A percentile compares a stretch with the other conserved stretches of the same genome.
Evolutionary conservation across 2,329 filamentous ascomycete species (phyloP).

Genomic region (Curvularia eragrostidis): DNA sequence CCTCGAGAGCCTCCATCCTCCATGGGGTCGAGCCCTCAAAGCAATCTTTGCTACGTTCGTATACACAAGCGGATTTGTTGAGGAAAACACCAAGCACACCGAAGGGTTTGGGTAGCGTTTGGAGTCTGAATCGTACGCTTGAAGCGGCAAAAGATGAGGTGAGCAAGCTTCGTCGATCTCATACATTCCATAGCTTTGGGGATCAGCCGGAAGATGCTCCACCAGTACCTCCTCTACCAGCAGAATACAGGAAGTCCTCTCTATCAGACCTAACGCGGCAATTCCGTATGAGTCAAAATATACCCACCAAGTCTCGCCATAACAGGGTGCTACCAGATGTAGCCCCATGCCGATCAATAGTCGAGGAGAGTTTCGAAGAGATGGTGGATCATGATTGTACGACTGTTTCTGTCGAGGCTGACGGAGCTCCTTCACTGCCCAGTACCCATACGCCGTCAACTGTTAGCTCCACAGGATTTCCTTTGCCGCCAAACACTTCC

Average conservation of each 20-base stretch:
- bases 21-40: background rate
- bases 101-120: slow-evolving; percentile 28
- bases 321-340: slow-evolving; percentile 5
- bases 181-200: slow-evolving; percentile 37
- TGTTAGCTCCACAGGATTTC: slow-evolving; percentile 1
- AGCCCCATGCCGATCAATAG: slow-evolving; percentile 13
- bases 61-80: slow-evolving; percentile 26
- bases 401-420: background rate
- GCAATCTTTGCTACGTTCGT: slow-evolving; percentile 20
- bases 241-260: slow-evolving; percentile 28
- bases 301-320: background rate
- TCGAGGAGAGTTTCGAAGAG: slow-evolving; percentile 19
- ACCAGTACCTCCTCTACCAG: slow-evolving; percentile 36
- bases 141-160: slow-evolving; percentile 39
- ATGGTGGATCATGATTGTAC: background rate
- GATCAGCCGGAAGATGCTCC: slow-evolving; percentile 22
- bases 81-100: slow-evolving; percentile 31
- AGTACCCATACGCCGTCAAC: slow-evolving; percentile 4
- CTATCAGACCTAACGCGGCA: slow-evolving; percentile 18
- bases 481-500: background rate
- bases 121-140: slow-evolving; percentile 31
- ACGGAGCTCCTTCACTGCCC: background rate
- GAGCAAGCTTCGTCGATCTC: slow-evolving; percentile 42
- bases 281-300: slow-evolving; percentile 2
- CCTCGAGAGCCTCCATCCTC: slow-evolving; percentile 23